Percentiles rank a stretch among this genome's conserved stretches.
phyloP scores from a whole-genome alignment of 352 stramenopile genomes.

The Elongisporangium prolatum region DNA sequence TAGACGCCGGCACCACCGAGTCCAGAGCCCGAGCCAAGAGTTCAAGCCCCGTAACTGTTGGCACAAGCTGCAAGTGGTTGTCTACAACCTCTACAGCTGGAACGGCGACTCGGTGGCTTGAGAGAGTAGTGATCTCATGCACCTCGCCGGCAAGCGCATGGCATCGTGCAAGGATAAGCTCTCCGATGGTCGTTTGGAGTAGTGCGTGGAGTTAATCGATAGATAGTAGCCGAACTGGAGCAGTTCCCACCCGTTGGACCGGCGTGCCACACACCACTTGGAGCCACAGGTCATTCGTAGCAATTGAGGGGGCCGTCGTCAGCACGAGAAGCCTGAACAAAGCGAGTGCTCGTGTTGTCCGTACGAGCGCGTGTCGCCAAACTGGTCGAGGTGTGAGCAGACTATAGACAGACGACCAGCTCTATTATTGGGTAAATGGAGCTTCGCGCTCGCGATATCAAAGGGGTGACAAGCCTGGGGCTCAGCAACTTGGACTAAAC shows the following conservation, averaged over 20 bases:
- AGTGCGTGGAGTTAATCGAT: not conserved
- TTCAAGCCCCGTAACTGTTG: not conserved
- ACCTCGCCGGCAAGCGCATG: not conserved
- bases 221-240: not conserved
- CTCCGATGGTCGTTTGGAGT: not conserved
- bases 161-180: not conserved
- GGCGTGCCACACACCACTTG: not conserved
- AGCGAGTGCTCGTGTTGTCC: not conserved
- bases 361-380: not conserved
- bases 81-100: not conserved
- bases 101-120: not conserved
- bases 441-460: not conserved
- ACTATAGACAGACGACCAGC: not conserved
- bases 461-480: not conserved
- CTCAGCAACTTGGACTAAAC: not conserved
- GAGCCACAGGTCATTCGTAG: not conserved
- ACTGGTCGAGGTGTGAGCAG: not conserved
- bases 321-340: not conserved
- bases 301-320: not conserved
- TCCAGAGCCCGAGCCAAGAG: not conserved
- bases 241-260: not conserved
- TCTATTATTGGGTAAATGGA: not conserved
- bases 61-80: constrained; percentile 5
- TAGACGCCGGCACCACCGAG: not conserved
- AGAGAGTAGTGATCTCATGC: not conserved